These are phyloP conservation scores for Aspergillus cejpii DNA, from an alignment of 2,329 filamentous ascomycete species.

Conservation along the genomic window DNA sequence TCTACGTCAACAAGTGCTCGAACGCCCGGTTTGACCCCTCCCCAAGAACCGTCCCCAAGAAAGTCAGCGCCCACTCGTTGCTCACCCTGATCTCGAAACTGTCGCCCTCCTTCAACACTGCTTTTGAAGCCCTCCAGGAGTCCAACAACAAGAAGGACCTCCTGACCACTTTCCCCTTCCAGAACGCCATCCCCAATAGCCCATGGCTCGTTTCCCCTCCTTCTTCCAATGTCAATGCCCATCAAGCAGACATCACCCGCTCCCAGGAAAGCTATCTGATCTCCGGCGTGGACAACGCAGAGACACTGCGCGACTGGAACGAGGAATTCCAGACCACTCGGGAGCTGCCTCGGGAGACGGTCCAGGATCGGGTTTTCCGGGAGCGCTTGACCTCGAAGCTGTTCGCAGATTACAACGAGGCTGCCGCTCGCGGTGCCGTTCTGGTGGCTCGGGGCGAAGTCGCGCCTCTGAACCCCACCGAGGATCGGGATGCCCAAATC, in stretches of 20 bases:
- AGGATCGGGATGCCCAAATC: conserved; percentile 87
- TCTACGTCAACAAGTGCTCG: conserved; percentile 94
- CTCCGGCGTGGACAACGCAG: conserved; percentile 83
- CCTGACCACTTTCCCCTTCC: conserved; percentile 87
- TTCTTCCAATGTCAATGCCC: conserved; percentile 56
- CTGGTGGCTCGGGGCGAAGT: conserved; percentile 90
- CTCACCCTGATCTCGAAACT: conserved; percentile 69
- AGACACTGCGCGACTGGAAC: conserved; percentile 96
- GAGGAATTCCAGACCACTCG: conserved; percentile 97
- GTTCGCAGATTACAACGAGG: conserved; percentile 96
- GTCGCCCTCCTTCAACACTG: conserved; percentile 72
- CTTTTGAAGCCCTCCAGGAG: conserved; percentile 74
- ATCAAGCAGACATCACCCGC: conserved; percentile 76
- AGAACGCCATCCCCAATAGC: conserved; percentile 84
- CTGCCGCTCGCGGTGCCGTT: conserved; percentile 83
- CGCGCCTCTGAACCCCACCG: conserved; percentile 87
- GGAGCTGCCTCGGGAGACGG: conserved; percentile 85
- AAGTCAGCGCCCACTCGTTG: conserved; percentile 73
- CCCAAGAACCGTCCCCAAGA: conserved; percentile 71
- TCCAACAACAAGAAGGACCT: conserved; percentile 80
- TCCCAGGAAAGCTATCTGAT: conserved; percentile 91
- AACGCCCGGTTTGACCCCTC: conserved; percentile 92
- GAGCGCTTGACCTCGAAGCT: conserved; percentile 91
- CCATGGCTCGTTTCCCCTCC: conserved; percentile 80
- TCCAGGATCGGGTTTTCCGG: conserved; percentile 92